Conservation (phyloP, 164 flowering plant genomes). For the Kalanchoe fedtschenkoi region DNA sequence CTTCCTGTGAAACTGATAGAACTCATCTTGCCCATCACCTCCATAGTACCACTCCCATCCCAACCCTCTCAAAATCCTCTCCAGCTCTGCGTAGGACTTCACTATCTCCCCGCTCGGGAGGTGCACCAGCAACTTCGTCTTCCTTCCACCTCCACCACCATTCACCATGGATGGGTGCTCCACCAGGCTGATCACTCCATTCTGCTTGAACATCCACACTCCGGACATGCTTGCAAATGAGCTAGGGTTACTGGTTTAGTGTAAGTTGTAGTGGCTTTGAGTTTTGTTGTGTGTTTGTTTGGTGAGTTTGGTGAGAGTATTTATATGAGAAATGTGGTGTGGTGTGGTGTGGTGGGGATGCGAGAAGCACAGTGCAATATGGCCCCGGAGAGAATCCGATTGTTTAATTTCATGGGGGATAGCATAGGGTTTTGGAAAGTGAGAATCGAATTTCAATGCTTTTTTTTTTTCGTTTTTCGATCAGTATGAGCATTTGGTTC, state of each 20-base stretch:
- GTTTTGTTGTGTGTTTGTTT: not conserved
- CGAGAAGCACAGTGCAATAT: too few species aligned
- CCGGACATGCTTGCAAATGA: constrained; percentile 3
- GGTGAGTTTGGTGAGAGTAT: too few species aligned
- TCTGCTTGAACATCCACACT: constrained; percentile 10
- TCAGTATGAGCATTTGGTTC: too few species aligned
- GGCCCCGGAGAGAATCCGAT: too few species aligned
- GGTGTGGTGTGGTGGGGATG: too few species aligned
- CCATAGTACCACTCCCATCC: constrained; percentile 11
- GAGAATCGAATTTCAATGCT: too few species aligned
- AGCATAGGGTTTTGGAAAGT: too few species aligned
- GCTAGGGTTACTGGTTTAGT: not conserved
- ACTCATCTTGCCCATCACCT: constrained; percentile 3
- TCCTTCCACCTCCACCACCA: not conserved
- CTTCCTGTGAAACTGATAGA: constrained; percentile 6
- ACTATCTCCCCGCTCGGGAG: constrained; percentile 6
- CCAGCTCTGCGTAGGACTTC: not conserved
- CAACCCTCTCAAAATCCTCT: constrained; percentile 1
- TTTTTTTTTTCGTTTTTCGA: too few species aligned
- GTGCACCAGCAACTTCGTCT: constrained; percentile 8
- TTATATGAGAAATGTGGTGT: too few species aligned
- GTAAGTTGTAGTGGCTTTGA: not conserved
- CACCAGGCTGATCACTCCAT: constrained; percentile 9
- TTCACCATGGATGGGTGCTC: constrained; percentile 2
- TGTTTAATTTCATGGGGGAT: too few species aligned